phyloP scores from a whole-genome alignment of 768 basidiomycete genomes.

The Dacryopinax primogenitus region DNA sequence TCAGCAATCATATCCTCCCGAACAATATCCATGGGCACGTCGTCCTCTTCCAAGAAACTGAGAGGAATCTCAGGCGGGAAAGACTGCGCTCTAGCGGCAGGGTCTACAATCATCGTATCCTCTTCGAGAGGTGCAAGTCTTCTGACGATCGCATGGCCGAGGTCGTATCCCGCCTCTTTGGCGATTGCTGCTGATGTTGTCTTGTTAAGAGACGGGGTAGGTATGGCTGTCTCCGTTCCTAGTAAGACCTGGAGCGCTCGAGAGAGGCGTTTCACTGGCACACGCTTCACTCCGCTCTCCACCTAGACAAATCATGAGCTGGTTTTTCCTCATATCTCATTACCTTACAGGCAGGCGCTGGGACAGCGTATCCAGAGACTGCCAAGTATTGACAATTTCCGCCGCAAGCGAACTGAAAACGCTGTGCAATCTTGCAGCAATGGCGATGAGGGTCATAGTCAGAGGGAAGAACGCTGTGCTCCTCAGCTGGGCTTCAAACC shows the following conservation, averaged over 20 bases:
- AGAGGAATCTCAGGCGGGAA: neutral
- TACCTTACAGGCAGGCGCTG: neutral
- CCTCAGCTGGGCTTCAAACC: neutral
- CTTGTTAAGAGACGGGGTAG: neutral
- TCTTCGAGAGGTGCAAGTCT: neutral
- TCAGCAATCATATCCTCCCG: neutral
- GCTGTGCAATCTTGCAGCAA: neutral
- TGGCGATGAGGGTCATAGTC: neutral
- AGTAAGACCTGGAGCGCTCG: neutral
- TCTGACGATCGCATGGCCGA: neutral
- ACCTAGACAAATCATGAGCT: neutral
- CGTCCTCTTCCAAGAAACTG: neutral
- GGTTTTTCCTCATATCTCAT: neutral
- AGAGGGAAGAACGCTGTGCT: conserved; percentile 1
- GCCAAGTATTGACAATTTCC: neutral
- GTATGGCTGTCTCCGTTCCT: neutral
- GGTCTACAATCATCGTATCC: neutral
- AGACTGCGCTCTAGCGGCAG: neutral
- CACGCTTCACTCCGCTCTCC: neutral
- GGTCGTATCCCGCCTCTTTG: neutral
- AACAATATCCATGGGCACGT: neutral
- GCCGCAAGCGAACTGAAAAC: neutral
- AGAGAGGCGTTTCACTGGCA: neutral
- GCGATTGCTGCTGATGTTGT: neutral
- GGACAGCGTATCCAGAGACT: neutral